Base-by-base conservation (phyloP, 2,329 filamentous ascomycete genomes). In the Trichophyton verrucosum region DNA sequence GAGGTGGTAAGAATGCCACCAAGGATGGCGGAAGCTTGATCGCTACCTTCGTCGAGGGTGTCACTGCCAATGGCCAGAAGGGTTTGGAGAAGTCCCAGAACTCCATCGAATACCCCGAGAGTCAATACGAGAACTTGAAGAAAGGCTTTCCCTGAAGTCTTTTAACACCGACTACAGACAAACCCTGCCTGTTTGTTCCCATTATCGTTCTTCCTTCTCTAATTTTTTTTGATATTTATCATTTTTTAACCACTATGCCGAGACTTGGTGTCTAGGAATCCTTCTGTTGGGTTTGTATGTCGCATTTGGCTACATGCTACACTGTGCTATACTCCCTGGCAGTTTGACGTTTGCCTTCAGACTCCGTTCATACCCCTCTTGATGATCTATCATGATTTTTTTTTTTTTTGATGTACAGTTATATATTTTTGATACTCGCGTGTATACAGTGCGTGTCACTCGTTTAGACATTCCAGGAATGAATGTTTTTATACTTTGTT, bases 1-100 rank as follows among this genome's bases (percentile, higher is more conserved):
- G 85, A 69, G 74, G 78, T 6, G 85, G 84, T 0, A 57, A 27
- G 40, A 24, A 7, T 59, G 73, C 70, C 4, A 68, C 69, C 55
- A 68, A 70, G 56, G 65, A 66, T 5, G 70, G 74, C 30, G 77
- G 80, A 0, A 92, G 88, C 66, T 70, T 96, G 70, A 91, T 91
- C 58, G 78, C 75, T 3, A 85, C 81, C 7, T 76, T 76, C 63
- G 69, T 75, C 9, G 72, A 75, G 22, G 68, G 68, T 6, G 65
- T 73, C 9, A 49, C 49, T 27, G 60, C 59, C 49, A 70, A 71
- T n/a, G 72, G 71, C 3, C 61, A 66, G 8, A 64, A 40, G 11
- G 68, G 67, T 4, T 61, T 76, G 65, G 73, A 76, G 60, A 70
- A 73, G 61, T 64, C 65, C 9, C 61, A 65, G 9, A 76, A 76